Base-by-base conservation (phyloP, 805 yeast genomes). In the Metschnikowia arizonensis region DNA sequence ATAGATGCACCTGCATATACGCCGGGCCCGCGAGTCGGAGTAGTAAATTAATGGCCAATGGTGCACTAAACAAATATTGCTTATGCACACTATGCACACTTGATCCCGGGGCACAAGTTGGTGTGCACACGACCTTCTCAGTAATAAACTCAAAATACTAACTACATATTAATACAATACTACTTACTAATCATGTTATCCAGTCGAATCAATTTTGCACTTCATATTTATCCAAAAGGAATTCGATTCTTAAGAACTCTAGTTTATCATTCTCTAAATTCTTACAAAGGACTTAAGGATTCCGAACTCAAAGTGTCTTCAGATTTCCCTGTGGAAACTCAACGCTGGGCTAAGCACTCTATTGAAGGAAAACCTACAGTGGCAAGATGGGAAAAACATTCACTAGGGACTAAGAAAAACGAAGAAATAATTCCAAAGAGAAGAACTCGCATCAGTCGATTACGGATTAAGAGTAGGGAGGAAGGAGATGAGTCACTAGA, bases 211-310 rank as follows among this genome's bases (percentile, higher is more conserved):
- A 37, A 37, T 21, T 8, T 24, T 21, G 6, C 24, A 4, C 24
- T 21, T 21, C 6, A 4, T 5, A 4, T 14, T 1, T 0, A 2
- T 5, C 31, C 9, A 5, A 15, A n/a, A n/a, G 28, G 38, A 0
- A 6, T 18, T 12, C 40, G 68, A 30, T 62, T 52, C 44, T 54
- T 63, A 48, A 63, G 62, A 44, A 63, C 65, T 4, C 56, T 59
- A 5, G 65, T 64, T 7, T 12, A 28, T 8, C 35, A 45, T 5
- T 4, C 53, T 10, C 41, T 31, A 29, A 57, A 47, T 10, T 34
- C 21, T 2, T 39, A 29, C 28, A 28, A 38, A 15, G 41, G 41
- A 10, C 31, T 26, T 29, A 33, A 30, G 14, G 18, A 19, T n/a
- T 2, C 28, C 7, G 42, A 39, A 17, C 31, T 36, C 25, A 24